Evolutionary conservation across 164 flowering plant genomes (phyloP), one percentile per base, ranked within the genome.

Genomic region (Stephania japonica): DNA sequence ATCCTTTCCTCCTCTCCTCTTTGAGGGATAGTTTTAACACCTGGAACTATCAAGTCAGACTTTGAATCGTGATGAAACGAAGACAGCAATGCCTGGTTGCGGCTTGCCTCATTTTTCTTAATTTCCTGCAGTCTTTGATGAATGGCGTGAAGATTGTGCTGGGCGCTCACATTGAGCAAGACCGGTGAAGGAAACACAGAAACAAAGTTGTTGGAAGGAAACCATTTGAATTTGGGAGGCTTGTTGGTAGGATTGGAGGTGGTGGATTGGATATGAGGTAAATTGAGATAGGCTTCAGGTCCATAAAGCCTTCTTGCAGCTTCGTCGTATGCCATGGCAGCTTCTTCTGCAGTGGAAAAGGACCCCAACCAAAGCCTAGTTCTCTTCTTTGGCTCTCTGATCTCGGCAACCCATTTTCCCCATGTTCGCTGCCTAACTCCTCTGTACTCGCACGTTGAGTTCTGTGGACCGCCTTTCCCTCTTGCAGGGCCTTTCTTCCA

Each of bases 321-420:
- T 74, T 90, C 96, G 72, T 95, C 99, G 64, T 95, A 95, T 14
- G 99, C 99, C 96, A 93, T 83, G 78, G 99, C 99, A 1, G 99
- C 99, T 80, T 95, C 98, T 80, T 95, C 96, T 0, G 99, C 98
- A 0, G 99, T 95, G 41, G 98, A 86, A 67, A 89, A 95, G 41
- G 98, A 93, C 49, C 99, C 99, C 65, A 95, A 65, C 99, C 99
- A 95, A 69, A 95, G 94, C 56, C 99, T 77, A 44, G 92, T 89
- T 75, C 99, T 81, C 82, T 95, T 95, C 91, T 89, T 95, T 41
- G 99, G 99, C 76, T 95, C 99, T 73, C 99, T 84, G 65, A 95
- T 95, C 74, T 95, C 99, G 0, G 99, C 99, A 41, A 95, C 99
- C 99, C 99, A 95, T 83, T 95, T 95, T 12, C 99, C 99, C 99